phyloP scores from a whole-genome alignment of 768 basidiomycete species.

The Suillus sp. region DNA sequence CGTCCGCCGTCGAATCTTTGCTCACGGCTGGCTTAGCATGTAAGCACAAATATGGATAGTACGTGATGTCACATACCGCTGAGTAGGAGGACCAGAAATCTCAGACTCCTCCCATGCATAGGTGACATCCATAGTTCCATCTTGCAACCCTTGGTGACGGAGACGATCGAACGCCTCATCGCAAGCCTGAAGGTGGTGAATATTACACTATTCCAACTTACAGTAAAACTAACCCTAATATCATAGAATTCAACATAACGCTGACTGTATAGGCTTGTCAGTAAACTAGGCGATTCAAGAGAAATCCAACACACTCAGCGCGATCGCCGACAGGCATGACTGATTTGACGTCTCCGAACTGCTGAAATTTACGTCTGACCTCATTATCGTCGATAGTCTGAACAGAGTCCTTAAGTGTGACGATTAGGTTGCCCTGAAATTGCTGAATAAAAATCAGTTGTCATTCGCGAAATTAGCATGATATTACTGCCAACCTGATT shows the following conservation, averaged over 20 bases:
- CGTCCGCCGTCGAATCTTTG: slow-evolving; percentile 41
- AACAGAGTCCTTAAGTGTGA: slow-evolving; percentile 73
- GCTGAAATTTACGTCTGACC: slow-evolving; percentile 81
- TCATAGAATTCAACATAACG: slow-evolving; percentile 96
- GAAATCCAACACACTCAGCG: slow-evolving; percentile 47
- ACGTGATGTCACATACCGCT: slow-evolving; percentile 34
- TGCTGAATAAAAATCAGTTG: slow-evolving; percentile 45
- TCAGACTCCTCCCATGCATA: slow-evolving; percentile 83
- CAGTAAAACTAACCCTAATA: slow-evolving; percentile 57
- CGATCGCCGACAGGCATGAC: slow-evolving; percentile 68
- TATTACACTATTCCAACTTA: slow-evolving; percentile 4
- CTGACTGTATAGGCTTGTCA: slow-evolving; percentile 52
- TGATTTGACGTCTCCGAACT: slow-evolving; percentile 88
- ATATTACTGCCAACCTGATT: slow-evolving; percentile 66
- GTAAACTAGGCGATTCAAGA: slow-evolving; percentile 3
- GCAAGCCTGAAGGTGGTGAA: slow-evolving; percentile 53
- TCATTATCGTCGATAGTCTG: slow-evolving; percentile 82
- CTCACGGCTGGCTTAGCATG: slow-evolving; percentile 27
- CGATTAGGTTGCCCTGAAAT: slow-evolving; percentile 82
- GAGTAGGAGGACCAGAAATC: slow-evolving; percentile 47
- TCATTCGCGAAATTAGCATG: background rate
- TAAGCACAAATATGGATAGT: slow-evolving; percentile 12
- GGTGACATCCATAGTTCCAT: slow-evolving; percentile 86
- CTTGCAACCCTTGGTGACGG: slow-evolving; percentile 75
- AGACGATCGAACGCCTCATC: slow-evolving; percentile 80